These are phyloP conservation scores for Fusarium buxicola DNA, from an alignment of 2,329 filamentous ascomycete species.

Conservation along the genomic window DNA sequence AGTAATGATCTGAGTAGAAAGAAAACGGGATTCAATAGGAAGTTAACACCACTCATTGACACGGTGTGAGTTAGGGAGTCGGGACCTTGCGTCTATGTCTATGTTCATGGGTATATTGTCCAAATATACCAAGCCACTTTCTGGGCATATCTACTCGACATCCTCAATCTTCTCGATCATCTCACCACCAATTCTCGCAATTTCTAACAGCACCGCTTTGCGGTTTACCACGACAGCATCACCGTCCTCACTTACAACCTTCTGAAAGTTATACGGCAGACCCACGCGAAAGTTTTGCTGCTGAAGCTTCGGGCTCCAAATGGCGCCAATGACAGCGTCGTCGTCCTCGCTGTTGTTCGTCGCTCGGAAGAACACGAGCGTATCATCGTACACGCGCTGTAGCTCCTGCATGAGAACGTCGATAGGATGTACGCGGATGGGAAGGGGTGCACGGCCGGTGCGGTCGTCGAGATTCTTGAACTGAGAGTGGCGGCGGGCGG, in stretches of 20 bases:
- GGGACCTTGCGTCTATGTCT: conserved; percentile 19
- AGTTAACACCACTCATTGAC: no score
- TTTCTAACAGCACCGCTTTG: conserved; percentile 76
- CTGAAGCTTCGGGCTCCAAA: conserved; percentile 69
- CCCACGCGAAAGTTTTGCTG: conserved; percentile 76
- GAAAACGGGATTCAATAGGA: no score
- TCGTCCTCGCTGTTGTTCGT: conserved; percentile 55
- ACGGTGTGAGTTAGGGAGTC: no score
- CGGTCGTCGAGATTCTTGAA: conserved; percentile 86
- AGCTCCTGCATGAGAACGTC: conserved; percentile 75
- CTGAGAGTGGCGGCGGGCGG: conserved; percentile 58
- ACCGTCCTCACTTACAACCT: conserved; percentile 51
- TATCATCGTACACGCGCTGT: conserved; percentile 71
- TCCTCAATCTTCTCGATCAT: conserved; percentile 75
- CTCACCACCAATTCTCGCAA: conserved; percentile 74
- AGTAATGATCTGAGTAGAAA: no score
- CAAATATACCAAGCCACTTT: conserved; percentile 1
- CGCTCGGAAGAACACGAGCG: conserved; percentile 84
- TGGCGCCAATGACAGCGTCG: conserved; percentile 64
- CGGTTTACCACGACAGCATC: conserved; percentile 73
- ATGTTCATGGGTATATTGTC: conserved; percentile 32
- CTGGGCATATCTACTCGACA: conserved; percentile 35
- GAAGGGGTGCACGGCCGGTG: conserved; percentile 56
- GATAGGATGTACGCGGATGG: conserved; percentile 70
- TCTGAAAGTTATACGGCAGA: conserved; percentile 69